Base-by-base conservation (phyloP, 768 basidiomycete species). In the Boletus huronensis region DNA sequence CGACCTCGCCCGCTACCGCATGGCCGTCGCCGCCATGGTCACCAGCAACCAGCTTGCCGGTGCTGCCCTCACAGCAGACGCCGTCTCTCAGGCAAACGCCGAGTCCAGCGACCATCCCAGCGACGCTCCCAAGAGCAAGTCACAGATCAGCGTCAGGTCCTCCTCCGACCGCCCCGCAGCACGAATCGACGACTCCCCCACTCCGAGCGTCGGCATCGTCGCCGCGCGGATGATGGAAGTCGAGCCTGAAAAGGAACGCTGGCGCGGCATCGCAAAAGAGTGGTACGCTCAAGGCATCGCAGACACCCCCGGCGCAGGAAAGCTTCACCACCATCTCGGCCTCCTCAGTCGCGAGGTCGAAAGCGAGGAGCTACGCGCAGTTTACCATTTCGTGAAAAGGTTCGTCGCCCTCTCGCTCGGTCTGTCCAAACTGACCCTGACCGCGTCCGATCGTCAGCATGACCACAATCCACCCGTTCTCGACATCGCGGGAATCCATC, bases 351-450 rank as follows among this genome's bases (percentile, higher is more conserved):
- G 90, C 25, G 93, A 96, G 67, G 83, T 82, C 21, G 87, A 88
- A 57, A 81, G 80, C 2, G 88, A 97, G 60, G 94, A 96, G 58
- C 69, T 93, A 17, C 78, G 89, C 10, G 87, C 86, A 0, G 80
- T 97, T 5, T 98, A 99, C 66, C 97, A 99, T 67, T 98, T 95
- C 59, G 82, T 85, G 8, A 97, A 97, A 73, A 96, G 95, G 95
- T 94, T 26, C 40, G 83, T 69, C 4, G 2, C 5, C 32, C 0
- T 47, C 8, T 13, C 46, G 2, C 8, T 13, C 46, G 2, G 3
- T 50, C 21, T 25, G 1, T 41, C n/a, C 10, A 21, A 21, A 35
- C 48, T 48, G 4, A 59, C 42, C 3, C 58, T 58, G 28, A 64
- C n/a, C 19, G 21, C 25, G 3, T 55, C 39, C 38, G 29, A 14